These are phyloP conservation scores for Apium graveolens DNA, from an alignment of 129 eudicot species.

Conservation along the genomic window DNA sequence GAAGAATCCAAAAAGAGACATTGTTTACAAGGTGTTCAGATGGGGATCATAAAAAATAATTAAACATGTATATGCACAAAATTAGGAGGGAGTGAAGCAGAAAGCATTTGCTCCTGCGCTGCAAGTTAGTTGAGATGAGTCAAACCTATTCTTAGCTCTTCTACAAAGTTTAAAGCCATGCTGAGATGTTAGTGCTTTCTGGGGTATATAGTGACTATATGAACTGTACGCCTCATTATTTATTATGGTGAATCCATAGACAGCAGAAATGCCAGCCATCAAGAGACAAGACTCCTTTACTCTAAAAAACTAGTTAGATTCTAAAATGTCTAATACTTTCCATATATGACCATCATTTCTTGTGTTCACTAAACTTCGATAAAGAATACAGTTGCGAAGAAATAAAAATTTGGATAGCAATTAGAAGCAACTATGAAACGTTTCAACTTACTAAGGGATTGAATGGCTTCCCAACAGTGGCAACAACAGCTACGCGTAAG, in stretches of 20 bases:
- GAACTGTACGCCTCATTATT: background rate
- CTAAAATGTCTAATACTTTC: background rate
- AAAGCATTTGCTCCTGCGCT: slow-evolving; percentile 5
- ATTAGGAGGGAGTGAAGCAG: background rate
- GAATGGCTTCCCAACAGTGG: slow-evolving; percentile 87
- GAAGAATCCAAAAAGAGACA: background rate
- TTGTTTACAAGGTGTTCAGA: background rate
- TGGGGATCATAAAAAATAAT: background rate
- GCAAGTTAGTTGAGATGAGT: too few relatives aligned
- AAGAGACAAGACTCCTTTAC: background rate
- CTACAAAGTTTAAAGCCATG: background rate
- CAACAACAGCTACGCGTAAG: slow-evolving; percentile 74
- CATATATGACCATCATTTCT: background rate
- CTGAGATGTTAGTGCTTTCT: background rate
- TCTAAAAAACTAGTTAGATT: background rate
- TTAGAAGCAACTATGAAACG: background rate
- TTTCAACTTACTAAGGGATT: slow-evolving; percentile 63
- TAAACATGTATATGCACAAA: background rate
- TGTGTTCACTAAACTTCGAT: background rate
- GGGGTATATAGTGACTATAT: background rate
- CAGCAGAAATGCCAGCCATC: background rate
- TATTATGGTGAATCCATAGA: background rate
- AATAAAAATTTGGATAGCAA: background rate
- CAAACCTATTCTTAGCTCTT: background rate
- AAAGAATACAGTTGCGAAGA: background rate